Evolutionary conservation across 805 yeast genomes (phyloP).

Genomic region (Candida endomychidarum): DNA sequence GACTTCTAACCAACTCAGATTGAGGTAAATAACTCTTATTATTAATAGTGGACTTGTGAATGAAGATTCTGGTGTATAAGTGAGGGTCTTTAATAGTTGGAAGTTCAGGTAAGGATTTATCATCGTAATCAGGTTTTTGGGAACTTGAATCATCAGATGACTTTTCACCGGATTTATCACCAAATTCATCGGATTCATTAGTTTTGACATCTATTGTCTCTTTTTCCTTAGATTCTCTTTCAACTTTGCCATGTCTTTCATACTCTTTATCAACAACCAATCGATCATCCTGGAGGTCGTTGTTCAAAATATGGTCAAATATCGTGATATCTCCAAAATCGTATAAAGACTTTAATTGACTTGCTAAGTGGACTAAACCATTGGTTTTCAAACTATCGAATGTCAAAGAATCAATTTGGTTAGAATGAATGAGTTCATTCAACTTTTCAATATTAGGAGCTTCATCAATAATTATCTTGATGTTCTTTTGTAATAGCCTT

Average conservation of each 20-base stretch:
- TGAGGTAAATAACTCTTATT: conserved; percentile 56
- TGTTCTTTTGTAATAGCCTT: conserved; percentile 47
- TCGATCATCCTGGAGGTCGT: conserved; percentile 9
- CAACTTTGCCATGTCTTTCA: background rate
- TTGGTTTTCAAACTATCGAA: conserved; percentile 51
- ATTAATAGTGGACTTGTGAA: conserved; percentile 73
- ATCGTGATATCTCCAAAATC: conserved; percentile 47
- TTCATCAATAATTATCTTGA: conserved; percentile 50
- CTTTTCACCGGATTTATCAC: background rate
- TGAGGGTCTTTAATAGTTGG: conserved; percentile 64
- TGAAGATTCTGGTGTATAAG: conserved; percentile 69
- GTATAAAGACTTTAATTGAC: conserved; percentile 56
- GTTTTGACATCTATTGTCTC: too few relatives aligned
- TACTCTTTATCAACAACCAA: conserved; percentile 8
- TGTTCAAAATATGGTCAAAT: conserved; percentile 38
- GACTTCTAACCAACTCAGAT: conserved; percentile 56
- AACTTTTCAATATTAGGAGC: conserved; percentile 55
- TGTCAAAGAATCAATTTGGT: conserved; percentile 42
- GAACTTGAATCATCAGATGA: background rate
- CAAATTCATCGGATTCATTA: too few relatives aligned
- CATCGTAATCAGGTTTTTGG: conserved; percentile 7
- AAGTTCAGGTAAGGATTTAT: conserved; percentile 49
- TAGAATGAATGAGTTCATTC: conserved; percentile 27
- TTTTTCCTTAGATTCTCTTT: too few relatives aligned
- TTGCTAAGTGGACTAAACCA: conserved; percentile 58